phyloP scores from a whole-genome alignment of 202 grass and related monocot species.

The Schoenoplectus tabernaemontani region DNA sequence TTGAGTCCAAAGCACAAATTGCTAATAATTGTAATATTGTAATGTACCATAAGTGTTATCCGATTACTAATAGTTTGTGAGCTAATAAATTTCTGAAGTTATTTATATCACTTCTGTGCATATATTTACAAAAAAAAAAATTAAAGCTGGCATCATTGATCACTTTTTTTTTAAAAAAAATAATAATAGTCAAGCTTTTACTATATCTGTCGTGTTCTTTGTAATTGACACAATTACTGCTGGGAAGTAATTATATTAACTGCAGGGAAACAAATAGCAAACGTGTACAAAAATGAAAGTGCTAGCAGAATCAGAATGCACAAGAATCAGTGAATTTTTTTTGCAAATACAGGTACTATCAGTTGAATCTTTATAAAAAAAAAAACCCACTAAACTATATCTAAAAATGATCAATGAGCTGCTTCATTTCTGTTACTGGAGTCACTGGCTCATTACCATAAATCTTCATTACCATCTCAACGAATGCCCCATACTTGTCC shows the following conservation, averaged over 20 bases:
- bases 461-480: slow-evolving; percentile 70
- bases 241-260: background rate
- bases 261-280: background rate
- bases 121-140: background rate
- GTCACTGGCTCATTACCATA: slow-evolving; percentile 71
- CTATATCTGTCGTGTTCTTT: background rate
- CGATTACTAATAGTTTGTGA: background rate
- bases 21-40: too few relatives aligned
- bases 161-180: background rate
- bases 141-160: background rate
- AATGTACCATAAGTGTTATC: background rate
- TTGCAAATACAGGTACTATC: slow-evolving; percentile 30
- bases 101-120: background rate
- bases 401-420: slow-evolving; percentile 46
- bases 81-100: background rate
- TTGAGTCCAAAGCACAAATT: too few relatives aligned
- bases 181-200: background rate
- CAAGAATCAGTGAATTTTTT: slow-evolving; percentile 47
- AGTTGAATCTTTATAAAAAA: background rate
- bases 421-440: slow-evolving; percentile 62
- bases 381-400: slow-evolving; percentile 20
- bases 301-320: background rate
- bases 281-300: background rate
- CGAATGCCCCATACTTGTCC: slow-evolving; percentile 80
- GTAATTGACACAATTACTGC: background rate